Evolutionary conservation across 352 stramenopile species (phyloP).

Genomic region (Phytophthora rubi): DNA sequence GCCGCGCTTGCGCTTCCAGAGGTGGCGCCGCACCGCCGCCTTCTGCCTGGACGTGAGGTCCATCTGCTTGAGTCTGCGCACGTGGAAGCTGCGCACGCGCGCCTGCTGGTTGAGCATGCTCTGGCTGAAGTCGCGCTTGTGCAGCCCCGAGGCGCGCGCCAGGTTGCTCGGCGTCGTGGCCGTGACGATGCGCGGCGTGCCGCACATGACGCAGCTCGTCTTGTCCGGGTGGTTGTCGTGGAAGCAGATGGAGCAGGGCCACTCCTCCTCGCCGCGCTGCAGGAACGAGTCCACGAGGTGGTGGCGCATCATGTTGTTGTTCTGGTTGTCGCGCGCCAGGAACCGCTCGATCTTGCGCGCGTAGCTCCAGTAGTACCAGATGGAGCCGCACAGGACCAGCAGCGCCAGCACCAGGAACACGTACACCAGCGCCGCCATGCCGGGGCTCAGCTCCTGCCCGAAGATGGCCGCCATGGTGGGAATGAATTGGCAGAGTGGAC

Average conservation of each 20-base stretch:
- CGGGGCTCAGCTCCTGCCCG: conserved; percentile 72
- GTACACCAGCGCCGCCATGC: conserved; percentile 78
- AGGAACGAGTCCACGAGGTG: conserved; percentile 87
- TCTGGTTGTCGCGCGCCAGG: conserved; percentile 78
- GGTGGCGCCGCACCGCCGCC: conserved; percentile 72
- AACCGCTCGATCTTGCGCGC: conserved; percentile 88
- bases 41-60: conserved; percentile 84
- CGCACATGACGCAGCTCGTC: conserved; percentile 84
- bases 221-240: conserved; percentile 89
- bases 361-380: conserved; percentile 92
- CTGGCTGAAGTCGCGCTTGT: conserved; percentile 71
- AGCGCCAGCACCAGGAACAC: conserved; percentile 77
- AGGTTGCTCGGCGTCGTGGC: conserved; percentile 59
- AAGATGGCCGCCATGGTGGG: conserved; percentile 80
- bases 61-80: conserved; percentile 87
- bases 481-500: conserved; percentile 34
- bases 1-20: conserved; percentile 79
- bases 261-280: conserved; percentile 80
- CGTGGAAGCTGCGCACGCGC: conserved; percentile 84
- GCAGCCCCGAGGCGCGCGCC: conserved; percentile 71
- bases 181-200: conserved; percentile 72
- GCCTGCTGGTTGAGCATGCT: conserved; percentile 85
- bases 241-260: conserved; percentile 89
- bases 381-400: conserved; percentile 69
- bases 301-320: conserved; percentile 92